Evolutionary conservation across 2,329 filamentous ascomycete species (phyloP), one percentile per base, ranked within the genome.

Genomic region (Verticillium dahliae): DNA sequence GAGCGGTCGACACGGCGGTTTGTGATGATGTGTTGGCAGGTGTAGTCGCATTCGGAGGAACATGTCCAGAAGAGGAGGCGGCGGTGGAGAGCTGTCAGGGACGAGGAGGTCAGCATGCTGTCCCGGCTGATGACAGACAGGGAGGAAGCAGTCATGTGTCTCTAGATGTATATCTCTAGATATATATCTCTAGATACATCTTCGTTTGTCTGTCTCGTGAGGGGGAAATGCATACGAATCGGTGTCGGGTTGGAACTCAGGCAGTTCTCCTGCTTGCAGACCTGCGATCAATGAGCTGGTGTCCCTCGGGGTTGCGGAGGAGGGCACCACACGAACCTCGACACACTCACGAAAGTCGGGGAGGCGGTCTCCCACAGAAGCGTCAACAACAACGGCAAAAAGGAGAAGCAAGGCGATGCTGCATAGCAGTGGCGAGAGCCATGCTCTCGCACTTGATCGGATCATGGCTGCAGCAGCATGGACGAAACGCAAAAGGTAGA

Each of bases 1-100:
- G 86, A 83, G 65, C 84, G 80, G 33, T 84, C 79, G 66, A 92
- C 77, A 65, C 94, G 91, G 62, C 78, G 78, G 68, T 85, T 77
- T 61, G 95, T 98, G 63, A 96, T 83, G 73, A 97, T 89, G 81
- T 96, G 94, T 75, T 99, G 95, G 81, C 95, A 99, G 64, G 91
- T 89, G 80, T 99, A 96, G 81, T 99, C 93, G 86, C 95, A 99
- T 84, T 99, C 94, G 72, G 90, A 83, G 64, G 90, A 85, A 78
- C 95, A 99, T 73, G 87, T 87, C 95, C 95, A 99, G 74, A 97
- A 79, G 71, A 98, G 87, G 68, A 98, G 82, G 65, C 91, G 91
- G 73, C 89, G 92, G 76, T 90, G 86, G 68, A 97, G 74, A 65
- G 95, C 92, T 97, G 72, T 60, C 11, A 39, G 37, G 56, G 38